These are phyloP conservation scores for Teunomyces pallodes DNA, from an alignment of 805 yeast species.

Conservation along the genomic window DNA sequence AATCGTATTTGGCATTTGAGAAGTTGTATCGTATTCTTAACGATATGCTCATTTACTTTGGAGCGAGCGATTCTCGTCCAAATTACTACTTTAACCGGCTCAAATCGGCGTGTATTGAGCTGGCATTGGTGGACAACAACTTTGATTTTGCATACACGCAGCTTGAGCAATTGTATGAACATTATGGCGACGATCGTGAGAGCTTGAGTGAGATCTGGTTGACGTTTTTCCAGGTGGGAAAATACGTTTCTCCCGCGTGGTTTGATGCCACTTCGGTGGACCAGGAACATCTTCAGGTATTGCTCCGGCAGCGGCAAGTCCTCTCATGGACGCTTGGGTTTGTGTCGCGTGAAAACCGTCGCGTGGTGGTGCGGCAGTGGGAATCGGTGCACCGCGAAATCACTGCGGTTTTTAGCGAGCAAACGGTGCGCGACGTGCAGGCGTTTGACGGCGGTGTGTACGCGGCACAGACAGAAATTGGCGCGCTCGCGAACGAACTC, in stretches of 20 bases:
- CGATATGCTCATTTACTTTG: slow-evolving; percentile 41
- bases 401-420: slow-evolving; percentile 15
- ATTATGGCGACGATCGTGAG: slow-evolving; percentile 11
- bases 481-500: slow-evolving; percentile 24
- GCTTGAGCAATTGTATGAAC: slow-evolving; percentile 37
- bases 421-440: slow-evolving; percentile 4
- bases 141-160: slow-evolving; percentile 55
- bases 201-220: slow-evolving; percentile 53
- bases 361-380: slow-evolving; percentile 64
- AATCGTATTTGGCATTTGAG: slow-evolving; percentile 45
- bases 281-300: slow-evolving; percentile 16
- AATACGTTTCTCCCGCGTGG: slow-evolving; percentile 31
- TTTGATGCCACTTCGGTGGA: slow-evolving; percentile 4
- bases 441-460: slow-evolving; percentile 4
- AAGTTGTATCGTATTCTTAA: slow-evolving; percentile 40
- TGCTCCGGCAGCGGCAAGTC: slow-evolving; percentile 53
- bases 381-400: slow-evolving; percentile 43
- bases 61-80: slow-evolving; percentile 12
- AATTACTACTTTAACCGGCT: slow-evolving; percentile 28
- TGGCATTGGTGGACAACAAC: slow-evolving; percentile 61
- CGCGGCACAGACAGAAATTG: slow-evolving; percentile 8
- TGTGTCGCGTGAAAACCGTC: slow-evolving; percentile 35
- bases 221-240: slow-evolving; percentile 72
- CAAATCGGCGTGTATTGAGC: slow-evolving; percentile 57
- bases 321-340: slow-evolving; percentile 50